Evolutionary conservation across 306 rosid species (phyloP).

Genomic region (Styphnolobium japonicum): DNA sequence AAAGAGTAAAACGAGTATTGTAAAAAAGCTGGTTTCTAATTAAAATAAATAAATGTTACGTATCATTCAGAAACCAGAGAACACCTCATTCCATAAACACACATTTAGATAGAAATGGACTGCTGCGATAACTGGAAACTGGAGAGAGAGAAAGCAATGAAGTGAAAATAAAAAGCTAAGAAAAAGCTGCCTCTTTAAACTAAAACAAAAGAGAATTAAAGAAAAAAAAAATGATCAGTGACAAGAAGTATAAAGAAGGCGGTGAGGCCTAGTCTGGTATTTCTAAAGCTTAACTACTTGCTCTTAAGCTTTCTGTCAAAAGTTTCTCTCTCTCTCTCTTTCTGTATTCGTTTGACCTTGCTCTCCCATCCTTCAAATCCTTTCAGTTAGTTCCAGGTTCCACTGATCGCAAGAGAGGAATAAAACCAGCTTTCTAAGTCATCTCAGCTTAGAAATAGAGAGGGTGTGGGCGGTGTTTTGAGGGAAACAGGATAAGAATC

Average conservation of each 20-base stretch:
- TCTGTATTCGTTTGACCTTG: background rate
- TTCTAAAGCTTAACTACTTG: constrained; percentile 38
- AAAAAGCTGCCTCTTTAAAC: constrained; percentile 32
- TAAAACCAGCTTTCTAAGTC: background rate
- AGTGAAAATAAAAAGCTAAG: constrained; percentile 25
- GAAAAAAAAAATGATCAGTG: constrained; percentile 16
- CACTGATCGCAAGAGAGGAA: constrained; percentile 15
- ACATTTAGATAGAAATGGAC: background rate
- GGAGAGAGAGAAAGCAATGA: constrained; percentile 15
- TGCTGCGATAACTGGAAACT: constrained; percentile 16
- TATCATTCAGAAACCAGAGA: constrained; percentile 3
- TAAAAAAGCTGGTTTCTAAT: background rate
- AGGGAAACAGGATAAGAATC: background rate
- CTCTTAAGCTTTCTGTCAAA: constrained; percentile 20
- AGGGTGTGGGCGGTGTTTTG: constrained; percentile 36
- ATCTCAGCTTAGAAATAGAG: constrained; percentile 16
- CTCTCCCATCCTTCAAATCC: constrained; percentile 11
- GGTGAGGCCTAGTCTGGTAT: constrained; percentile 32
- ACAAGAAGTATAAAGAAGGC: constrained; percentile 54
- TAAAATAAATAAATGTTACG: background rate
- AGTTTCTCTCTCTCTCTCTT: background rate
- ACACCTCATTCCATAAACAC: background rate
- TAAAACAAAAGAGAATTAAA: constrained; percentile 20
- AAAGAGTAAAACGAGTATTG: constrained; percentile 20
- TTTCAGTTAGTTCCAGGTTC: constrained; percentile 9